Conservation (phyloP, 2,329 filamentous ascomycete genomes). For the Sclerotinia borealis region DNA sequence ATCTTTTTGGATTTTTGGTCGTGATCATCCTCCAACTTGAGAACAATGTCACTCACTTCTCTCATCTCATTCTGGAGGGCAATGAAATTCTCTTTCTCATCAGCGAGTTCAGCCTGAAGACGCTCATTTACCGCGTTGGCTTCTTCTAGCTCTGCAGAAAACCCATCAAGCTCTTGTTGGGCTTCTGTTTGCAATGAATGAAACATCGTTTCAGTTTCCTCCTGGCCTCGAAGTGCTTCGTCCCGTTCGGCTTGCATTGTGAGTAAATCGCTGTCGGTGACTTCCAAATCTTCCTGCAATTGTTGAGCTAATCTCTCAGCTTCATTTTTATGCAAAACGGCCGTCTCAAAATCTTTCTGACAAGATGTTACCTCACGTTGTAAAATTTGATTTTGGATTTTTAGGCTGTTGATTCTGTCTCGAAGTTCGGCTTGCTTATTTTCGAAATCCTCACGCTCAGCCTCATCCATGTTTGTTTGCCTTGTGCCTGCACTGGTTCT, state of each 20-base stretch:
- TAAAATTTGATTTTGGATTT: conserved; percentile 84
- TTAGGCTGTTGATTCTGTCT: conserved; percentile 79
- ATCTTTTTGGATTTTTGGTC: conserved; percentile 73
- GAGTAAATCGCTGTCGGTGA: conserved; percentile 72
- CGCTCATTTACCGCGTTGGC: conserved; percentile 65
- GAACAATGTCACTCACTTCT: conserved; percentile 77
- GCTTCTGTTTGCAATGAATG: conserved; percentile 56
- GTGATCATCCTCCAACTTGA: conserved; percentile 85
- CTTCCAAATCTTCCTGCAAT: conserved; percentile 76
- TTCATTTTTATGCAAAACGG: conserved; percentile 57
- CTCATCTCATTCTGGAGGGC: conserved; percentile 94
- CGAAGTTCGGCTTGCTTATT: conserved; percentile 75
- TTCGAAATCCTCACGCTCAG: conserved; percentile 80
- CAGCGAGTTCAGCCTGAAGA: conserved; percentile 64
- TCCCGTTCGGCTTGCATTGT: conserved; percentile 78
- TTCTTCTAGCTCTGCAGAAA: conserved; percentile 68
- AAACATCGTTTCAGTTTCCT: conserved; percentile 52
- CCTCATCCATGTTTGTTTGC: conserved; percentile 52
- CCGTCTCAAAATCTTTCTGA: conserved; percentile 71
- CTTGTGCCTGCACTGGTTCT: conserved; percentile 46
- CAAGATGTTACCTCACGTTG: conserved; percentile 76
- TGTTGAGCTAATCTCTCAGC: conserved; percentile 52
- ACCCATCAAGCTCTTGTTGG: conserved; percentile 58
- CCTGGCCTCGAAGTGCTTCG: conserved; percentile 66
- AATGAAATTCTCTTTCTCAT: conserved; percentile 78